phyloP scores from a whole-genome alignment of 371 early-diverging fungal species.

The Coemansia sp. region DNA sequence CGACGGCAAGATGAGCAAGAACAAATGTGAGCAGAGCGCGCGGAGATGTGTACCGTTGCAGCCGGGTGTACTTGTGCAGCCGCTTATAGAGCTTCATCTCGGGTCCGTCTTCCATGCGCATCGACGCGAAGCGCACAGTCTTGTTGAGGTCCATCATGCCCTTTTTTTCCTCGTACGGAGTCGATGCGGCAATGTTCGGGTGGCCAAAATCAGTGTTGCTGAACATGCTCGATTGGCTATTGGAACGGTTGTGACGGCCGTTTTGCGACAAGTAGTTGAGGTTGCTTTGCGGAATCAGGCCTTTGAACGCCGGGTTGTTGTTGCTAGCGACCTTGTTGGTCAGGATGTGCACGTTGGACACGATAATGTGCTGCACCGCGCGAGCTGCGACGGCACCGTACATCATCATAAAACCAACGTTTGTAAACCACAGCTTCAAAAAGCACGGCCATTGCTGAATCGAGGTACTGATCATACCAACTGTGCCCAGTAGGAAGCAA shows the following conservation, averaged over 20 bases:
- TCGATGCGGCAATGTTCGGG: constrained; percentile 2
- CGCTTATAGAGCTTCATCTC: constrained; percentile 23
- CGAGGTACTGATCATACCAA: constrained; percentile 34
- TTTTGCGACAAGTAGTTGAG: constrained; percentile 1
- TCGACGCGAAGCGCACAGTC: constrained; percentile 3
- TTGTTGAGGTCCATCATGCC: background rate
- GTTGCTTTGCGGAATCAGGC: constrained; percentile 17
- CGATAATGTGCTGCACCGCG: constrained; percentile 37
- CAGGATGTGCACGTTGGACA: constrained; percentile 37
- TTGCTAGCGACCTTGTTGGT: constrained; percentile 37
- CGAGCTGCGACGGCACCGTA: constrained; percentile 33
- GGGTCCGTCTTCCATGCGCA: constrained; percentile 8
- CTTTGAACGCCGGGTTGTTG: constrained; percentile 31
- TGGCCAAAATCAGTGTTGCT: constrained; percentile 31
- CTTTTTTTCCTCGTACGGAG: constrained; percentile 20
- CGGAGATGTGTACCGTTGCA: constrained; percentile 31
- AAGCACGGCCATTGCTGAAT: constrained; percentile 45
- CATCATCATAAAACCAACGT: constrained; percentile 26
- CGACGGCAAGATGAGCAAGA: constrained; percentile 4
- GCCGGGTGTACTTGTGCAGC: constrained; percentile 29
- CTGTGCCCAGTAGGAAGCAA: constrained; percentile 15
- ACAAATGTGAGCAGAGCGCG: constrained; percentile 15
- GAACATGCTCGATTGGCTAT: constrained; percentile 36
- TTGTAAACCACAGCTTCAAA: constrained; percentile 26
- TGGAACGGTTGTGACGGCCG: constrained; percentile 11